Percentiles rank a stretch among this genome's conserved stretches.
phyloP scores from a whole-genome alignment of 2,329 filamentous ascomycete species.

The Colletotrichum endophyticum region DNA sequence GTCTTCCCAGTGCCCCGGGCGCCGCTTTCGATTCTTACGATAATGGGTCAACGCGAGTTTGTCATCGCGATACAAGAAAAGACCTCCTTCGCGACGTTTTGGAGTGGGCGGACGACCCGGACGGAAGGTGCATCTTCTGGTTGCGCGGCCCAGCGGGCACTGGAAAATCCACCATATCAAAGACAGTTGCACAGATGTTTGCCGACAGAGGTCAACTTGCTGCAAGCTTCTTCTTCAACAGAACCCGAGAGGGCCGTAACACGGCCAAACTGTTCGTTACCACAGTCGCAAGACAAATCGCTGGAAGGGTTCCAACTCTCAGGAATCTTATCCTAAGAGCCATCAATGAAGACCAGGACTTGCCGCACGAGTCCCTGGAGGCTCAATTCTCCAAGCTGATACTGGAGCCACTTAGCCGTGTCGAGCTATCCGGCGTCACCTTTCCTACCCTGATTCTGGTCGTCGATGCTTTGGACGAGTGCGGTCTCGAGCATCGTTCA shows the following conservation, averaged over 20 bases:
- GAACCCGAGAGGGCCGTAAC: neutral
- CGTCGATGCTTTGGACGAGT: neutral
- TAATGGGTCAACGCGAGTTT: accelerated
- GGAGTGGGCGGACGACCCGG: neutral
- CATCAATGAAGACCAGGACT: neutral
- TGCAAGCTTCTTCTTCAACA: neutral
- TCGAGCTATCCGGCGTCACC: accelerated
- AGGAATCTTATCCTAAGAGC: accelerated
- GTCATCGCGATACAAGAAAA: neutral
- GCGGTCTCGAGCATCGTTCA: neutral
- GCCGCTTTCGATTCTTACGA: neutral
- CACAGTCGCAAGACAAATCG: neutral
- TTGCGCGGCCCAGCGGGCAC: neutral
- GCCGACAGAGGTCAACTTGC: neutral
- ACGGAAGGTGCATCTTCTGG: neutral
- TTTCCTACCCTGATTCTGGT: neutral
- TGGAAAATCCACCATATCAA: accelerated
- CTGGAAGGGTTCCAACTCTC: neutral
- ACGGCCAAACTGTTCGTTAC: accelerated
- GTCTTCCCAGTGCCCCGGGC: neutral
- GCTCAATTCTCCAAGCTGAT: neutral
- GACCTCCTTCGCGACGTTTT: accelerated
- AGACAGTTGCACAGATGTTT: neutral
- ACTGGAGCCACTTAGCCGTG: accelerated
- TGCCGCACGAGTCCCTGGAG: neutral